Evolutionary conservation across 257 asterid species (phyloP).

Genomic region (Solanum verrucosum): DNA sequence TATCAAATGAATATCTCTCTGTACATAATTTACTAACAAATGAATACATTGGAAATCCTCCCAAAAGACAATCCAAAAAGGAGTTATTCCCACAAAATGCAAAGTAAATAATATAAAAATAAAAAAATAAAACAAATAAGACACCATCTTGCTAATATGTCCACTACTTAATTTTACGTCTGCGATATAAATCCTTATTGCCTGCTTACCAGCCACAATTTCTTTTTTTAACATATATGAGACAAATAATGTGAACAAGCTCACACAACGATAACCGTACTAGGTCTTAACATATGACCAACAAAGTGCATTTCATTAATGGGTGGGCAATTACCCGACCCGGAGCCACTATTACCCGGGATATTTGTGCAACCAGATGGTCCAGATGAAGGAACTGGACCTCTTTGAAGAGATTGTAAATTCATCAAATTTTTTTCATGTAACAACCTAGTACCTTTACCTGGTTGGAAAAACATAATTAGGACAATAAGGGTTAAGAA

Average conservation of each 20-base stretch:
- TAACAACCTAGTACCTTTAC: slow-evolving; percentile 17
- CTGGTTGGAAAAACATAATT: not conserved
- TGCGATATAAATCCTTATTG: not conserved
- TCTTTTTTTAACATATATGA: not conserved
- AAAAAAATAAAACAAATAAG: not conserved
- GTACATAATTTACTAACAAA: not conserved
- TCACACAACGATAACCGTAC: not conserved
- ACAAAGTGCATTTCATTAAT: slow-evolving; percentile 12
- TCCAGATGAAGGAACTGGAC: slow-evolving; percentile 54
- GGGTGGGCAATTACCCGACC: slow-evolving; percentile 6
- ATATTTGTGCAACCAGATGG: slow-evolving; percentile 61
- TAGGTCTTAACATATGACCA: not conserved
- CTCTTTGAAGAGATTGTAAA: slow-evolving; percentile 26
- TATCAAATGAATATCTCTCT: not conserved
- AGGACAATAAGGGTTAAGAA: not conserved
- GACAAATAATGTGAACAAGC: not conserved
- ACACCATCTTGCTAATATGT: not conserved
- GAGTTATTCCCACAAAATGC: not conserved
- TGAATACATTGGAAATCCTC: not conserved
- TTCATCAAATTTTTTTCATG: not conserved
- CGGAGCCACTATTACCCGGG: slow-evolving; percentile 41
- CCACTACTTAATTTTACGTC: not conserved
- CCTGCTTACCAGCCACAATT: not conserved
- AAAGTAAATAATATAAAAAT: not conserved
- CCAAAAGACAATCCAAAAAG: not conserved